These are phyloP conservation scores for Paramecium octaurelia DNA, from an alignment of 73 alveolate species.

Conservation along the genomic window DNA sequence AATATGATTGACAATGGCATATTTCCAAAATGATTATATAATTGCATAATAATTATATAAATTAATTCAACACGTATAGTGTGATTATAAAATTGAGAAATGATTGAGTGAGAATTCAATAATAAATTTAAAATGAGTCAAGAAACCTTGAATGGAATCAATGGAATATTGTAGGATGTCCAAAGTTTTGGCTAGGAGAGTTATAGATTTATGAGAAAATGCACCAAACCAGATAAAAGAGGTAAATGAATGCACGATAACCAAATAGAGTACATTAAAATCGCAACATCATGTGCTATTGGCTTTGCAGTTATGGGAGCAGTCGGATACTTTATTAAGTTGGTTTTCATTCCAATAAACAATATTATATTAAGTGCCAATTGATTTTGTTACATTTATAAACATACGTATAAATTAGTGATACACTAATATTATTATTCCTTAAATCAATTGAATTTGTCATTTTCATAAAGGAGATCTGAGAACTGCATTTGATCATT, in stretches of 20 bases:
- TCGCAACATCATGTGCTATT: slow-evolving; percentile 80
- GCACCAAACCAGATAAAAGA: slow-evolving; percentile 85
- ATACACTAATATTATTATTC: too few relatives aligned
- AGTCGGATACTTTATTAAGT: slow-evolving; percentile 83
- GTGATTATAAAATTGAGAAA: neutral
- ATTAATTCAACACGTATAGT: neutral
- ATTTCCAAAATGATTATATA: slow-evolving; percentile 29
- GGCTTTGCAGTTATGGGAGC: slow-evolving; percentile 88
- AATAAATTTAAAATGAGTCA: slow-evolving; percentile 12
- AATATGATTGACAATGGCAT: neutral
- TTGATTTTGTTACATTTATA: slow-evolving; percentile 24
- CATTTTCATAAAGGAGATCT: too few relatives aligned
- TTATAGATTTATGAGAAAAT: slow-evolving; percentile 74
- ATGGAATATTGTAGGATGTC: slow-evolving; percentile 51
- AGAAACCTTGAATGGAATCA: slow-evolving; percentile 52
- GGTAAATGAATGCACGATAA: slow-evolving; percentile 55
- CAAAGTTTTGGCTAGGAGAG: slow-evolving; percentile 74
- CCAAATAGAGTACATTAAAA: slow-evolving; percentile 76
- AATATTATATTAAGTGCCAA: slow-evolving; percentile 72
- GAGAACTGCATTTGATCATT: too few relatives aligned
- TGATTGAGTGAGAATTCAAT: neutral
- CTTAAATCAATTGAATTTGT: too few relatives aligned
- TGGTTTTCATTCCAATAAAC: slow-evolving; percentile 89
- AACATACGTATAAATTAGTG: too few relatives aligned
- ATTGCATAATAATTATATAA: neutral